These are phyloP conservation scores for Lunasporangiospora selenospora DNA, from an alignment of 192 early-diverging fungal species.

Conservation along the genomic window DNA sequence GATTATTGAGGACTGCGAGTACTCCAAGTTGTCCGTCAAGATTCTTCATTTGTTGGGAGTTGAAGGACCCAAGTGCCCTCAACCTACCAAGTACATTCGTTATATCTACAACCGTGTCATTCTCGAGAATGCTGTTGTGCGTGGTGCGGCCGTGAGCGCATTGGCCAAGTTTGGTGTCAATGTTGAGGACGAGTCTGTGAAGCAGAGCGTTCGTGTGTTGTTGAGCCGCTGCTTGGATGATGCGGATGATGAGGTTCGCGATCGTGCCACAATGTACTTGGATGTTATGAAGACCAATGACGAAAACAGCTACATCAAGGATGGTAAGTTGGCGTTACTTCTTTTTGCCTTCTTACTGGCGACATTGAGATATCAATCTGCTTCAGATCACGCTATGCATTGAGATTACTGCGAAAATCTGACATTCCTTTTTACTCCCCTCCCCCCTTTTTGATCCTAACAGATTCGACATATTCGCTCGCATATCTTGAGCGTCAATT, in stretches of 20 bases:
- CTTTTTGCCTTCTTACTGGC: not conserved
- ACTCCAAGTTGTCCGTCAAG: constrained; percentile 97
- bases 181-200: constrained; percentile 71
- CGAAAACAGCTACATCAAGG: constrained; percentile 76
- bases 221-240: constrained; percentile 96
- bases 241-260: constrained; percentile 98
- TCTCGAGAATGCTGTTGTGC: constrained; percentile 94
- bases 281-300: constrained; percentile 69
- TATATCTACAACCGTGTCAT: constrained; percentile 99
- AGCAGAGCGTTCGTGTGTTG: constrained; percentile 82
- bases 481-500: constrained; percentile 87
- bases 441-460: constrained; percentile 14
- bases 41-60: constrained; percentile 94
- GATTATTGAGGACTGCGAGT: constrained; percentile 99
- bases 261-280: constrained; percentile 91
- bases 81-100: constrained; percentile 95
- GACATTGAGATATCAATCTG: not conserved
- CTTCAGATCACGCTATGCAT: no score
- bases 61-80: constrained; percentile 91
- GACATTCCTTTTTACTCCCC: constrained; percentile 1
- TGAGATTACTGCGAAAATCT: no score
- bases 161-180: constrained; percentile 93
- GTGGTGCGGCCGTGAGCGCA: constrained; percentile 95
- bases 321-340: constrained; percentile 65
- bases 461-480: constrained; percentile 87